phyloP scores from a whole-genome alignment of 106 monocot genomes.

The Acorus calamus region DNA sequence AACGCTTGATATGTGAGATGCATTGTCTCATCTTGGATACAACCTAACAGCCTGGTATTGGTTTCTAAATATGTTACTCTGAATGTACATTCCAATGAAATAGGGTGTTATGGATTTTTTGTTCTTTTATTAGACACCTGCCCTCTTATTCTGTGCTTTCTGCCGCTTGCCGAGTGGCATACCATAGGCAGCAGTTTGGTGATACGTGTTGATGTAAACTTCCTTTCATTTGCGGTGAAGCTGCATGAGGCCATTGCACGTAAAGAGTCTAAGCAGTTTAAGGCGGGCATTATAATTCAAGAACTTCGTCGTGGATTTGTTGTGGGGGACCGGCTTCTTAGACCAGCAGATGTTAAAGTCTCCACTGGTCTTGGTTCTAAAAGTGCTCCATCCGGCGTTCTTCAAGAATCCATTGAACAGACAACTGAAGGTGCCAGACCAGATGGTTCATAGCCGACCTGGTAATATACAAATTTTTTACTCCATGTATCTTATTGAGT shows the following conservation, averaged over 20 bases:
- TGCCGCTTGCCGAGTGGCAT: not conserved
- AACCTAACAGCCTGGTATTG: too few species aligned
- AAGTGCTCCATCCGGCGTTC: slow-evolving; percentile 13
- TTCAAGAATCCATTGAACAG: slow-evolving; percentile 12
- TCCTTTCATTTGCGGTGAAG: slow-evolving; percentile 26
- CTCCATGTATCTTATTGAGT: too few species aligned
- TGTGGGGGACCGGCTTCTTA: slow-evolving; percentile 47
- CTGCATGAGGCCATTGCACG: slow-evolving; percentile 75
- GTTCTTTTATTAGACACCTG: too few species aligned
- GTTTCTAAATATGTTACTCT: too few species aligned
- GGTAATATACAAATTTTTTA: too few species aligned
- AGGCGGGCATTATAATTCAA: slow-evolving; percentile 57
- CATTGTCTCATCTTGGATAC: too few species aligned
- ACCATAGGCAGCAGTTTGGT: not conserved
- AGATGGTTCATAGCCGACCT: not conserved
- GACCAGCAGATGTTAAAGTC: slow-evolving; percentile 73
- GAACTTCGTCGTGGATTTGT: slow-evolving; percentile 70
- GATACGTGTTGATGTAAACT: not conserved
- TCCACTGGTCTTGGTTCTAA: slow-evolving; percentile 41
- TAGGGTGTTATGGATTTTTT: too few species aligned
- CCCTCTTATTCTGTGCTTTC: not conserved
- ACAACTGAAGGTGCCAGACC: slow-evolving; percentile 12
- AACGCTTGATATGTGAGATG: too few species aligned
- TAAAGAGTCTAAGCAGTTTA: slow-evolving; percentile 64
- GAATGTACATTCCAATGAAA: too few species aligned